Conservation (phyloP, 2,329 filamentous ascomycete species). For the Ophiostoma sp. region DNA sequence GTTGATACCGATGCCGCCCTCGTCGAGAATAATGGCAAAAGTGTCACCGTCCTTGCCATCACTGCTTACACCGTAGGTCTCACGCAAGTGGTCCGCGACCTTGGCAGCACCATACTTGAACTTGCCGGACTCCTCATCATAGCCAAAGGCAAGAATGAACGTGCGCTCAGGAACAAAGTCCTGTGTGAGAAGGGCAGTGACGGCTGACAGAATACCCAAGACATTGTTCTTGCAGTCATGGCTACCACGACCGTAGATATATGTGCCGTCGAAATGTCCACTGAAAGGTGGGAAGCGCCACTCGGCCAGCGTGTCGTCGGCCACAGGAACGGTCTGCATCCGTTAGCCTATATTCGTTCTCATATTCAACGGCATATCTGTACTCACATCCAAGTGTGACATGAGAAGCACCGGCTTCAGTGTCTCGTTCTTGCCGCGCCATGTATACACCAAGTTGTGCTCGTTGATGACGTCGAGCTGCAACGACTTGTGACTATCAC, state of each 20-base stretch:
- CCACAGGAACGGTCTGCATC: neutral
- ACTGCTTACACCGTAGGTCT: neutral
- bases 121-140: neutral
- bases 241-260: neutral
- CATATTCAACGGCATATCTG: neutral
- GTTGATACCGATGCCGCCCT: neutral
- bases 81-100: neutral
- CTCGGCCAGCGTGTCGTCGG: neutral
- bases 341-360: neutral
- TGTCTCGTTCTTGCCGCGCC: neutral
- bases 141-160: neutral
- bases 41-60: neutral
- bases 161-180: neutral
- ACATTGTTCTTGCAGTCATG: conserved; percentile 8
- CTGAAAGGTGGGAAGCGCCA: neutral
- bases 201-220: neutral
- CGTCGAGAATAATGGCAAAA: neutral
- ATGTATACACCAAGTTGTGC: neutral
- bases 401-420: neutral
- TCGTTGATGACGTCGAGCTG: neutral
- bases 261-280: neutral
- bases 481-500: neutral
- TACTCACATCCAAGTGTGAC: neutral
- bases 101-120: neutral
- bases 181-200: neutral